Percentiles rank a stretch among this genome's conserved stretches.
Conservation (phyloP, 2,329 filamentous ascomycete genomes). For the Sarocladium kiliense region DNA sequence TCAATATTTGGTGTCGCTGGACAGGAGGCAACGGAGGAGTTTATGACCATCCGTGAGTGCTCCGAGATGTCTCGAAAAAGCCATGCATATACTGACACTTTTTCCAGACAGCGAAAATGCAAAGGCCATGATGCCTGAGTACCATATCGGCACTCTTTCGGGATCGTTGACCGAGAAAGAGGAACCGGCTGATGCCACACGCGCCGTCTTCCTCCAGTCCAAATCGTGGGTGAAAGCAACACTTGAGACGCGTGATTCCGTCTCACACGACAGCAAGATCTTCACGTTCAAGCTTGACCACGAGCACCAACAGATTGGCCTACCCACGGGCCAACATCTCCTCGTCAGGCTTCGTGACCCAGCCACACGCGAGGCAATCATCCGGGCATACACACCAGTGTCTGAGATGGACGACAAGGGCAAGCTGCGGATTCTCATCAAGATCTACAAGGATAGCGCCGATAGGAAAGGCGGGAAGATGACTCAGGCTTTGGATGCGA, state of each 20-base stretch:
- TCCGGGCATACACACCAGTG: slow-evolving; percentile 82
- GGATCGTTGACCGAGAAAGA: slow-evolving; percentile 27
- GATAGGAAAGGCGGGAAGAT: slow-evolving; percentile 66
- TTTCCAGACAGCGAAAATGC: slow-evolving; percentile 81
- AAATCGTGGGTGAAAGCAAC: slow-evolving; percentile 69
- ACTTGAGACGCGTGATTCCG: slow-evolving; percentile 59
- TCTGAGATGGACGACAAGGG: slow-evolving; percentile 59
- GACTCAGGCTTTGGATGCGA: slow-evolving; percentile 70
- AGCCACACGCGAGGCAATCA: slow-evolving; percentile 64
- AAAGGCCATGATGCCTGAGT: slow-evolving; percentile 80
- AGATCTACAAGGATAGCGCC: slow-evolving; percentile 66
- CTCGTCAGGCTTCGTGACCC: slow-evolving; percentile 78
- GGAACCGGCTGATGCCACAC: slow-evolving; percentile 29
- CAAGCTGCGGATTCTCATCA: slow-evolving; percentile 69
- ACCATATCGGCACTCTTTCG: slow-evolving; percentile 78
- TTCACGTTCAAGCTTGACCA: slow-evolving; percentile 79
- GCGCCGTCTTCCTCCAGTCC: slow-evolving; percentile 63
- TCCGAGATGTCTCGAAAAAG: not conserved
- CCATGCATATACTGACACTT: slow-evolving; percentile 19
- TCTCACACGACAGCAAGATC: slow-evolving; percentile 75
- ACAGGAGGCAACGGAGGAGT: slow-evolving; percentile 79
- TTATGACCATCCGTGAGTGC: slow-evolving; percentile 79
- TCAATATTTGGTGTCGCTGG: slow-evolving; percentile 82
- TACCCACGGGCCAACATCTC: slow-evolving; percentile 81
- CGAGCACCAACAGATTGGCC: slow-evolving; percentile 61